Base-by-base conservation (phyloP, 2,329 filamentous ascomycete species). In the Rhynchosporium secalis region DNA sequence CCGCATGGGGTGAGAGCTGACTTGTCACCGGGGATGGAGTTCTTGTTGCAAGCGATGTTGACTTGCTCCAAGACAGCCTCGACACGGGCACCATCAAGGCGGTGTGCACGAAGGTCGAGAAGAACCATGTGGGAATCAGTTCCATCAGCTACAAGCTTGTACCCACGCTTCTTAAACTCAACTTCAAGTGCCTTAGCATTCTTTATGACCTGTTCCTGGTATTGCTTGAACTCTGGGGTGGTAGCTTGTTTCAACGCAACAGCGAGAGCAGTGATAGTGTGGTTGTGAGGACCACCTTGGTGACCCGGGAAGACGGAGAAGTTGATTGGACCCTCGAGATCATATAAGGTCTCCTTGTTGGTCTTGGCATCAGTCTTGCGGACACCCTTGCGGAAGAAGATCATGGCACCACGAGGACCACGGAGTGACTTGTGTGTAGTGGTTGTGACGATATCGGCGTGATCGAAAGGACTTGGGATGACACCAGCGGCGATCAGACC, bases 41-140 rank as follows among this genome's bases (percentile, higher is more conserved):
- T 99, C 88, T 99, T 99, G 88, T 99, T 99, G 86, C 92, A 96
- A 66, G 95, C 93, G 77, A 99, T 96, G 83, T 96, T 96, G 80
- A 97, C 95, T 78, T 96, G 90, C 83, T 99, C 95, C 26, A 99
- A 88, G 63, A 99, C 90, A 66, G 91, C 89, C 84, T 99, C 95
- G 47, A 98, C 90, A 77, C 95, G 92, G 62, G 95, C 95, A 73
- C 95, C 95, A 73, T 99, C 95, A 20, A 99, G 86, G 67, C 80
- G 83, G 75, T 91, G 86, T 74, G 92, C 87, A 76, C 96, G 93
- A 69, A 99, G 87, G 78, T 99, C 95, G 65, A 99, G 79, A 62
- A 99, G 88, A 55, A 99, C 93, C 83, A 99, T 92, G 82, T 99
- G 95, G 74, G 93, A 96, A 80, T 99, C 95, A 47, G 95, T 99